These are phyloP conservation scores for Hypoxylon sp. DNA, from an alignment of 2,329 filamentous ascomycete species.

Conservation along the genomic window DNA sequence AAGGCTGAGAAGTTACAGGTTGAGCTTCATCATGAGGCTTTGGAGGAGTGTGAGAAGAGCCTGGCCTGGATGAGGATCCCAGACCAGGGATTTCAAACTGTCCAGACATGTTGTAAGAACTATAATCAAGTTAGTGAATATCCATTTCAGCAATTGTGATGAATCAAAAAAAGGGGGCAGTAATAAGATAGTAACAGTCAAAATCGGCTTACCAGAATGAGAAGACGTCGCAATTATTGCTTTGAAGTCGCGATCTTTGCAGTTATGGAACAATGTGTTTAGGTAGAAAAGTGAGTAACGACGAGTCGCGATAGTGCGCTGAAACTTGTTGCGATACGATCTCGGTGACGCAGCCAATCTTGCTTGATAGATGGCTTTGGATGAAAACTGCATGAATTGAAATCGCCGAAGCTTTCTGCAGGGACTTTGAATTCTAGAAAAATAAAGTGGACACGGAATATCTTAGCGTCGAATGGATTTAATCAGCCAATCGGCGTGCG, in stretches of 20 bases:
- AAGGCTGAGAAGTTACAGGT: slow-evolving; percentile 22
- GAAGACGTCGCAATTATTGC: slow-evolving; percentile 4
- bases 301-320: background rate
- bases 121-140: slow-evolving; percentile 12
- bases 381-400: slow-evolving; percentile 14
- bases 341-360: background rate
- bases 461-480: slow-evolving; percentile 5
- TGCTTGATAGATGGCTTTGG: slow-evolving; percentile 3
- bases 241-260: background rate
- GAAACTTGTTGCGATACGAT: background rate
- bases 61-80: slow-evolving; percentile 42
- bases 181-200: background rate
- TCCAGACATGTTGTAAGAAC: slow-evolving; percentile 41
- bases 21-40: slow-evolving; percentile 25
- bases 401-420: slow-evolving; percentile 33
- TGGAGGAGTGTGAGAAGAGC: slow-evolving; percentile 14
- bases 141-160: background rate
- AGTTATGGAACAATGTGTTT: background rate
- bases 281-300: background rate
- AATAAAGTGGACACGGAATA: slow-evolving; percentile 50
- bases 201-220: slow-evolving; percentile 14
- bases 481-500: slow-evolving; percentile 18
- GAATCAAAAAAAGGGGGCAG: background rate
- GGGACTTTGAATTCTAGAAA: slow-evolving; percentile 41
- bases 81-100: slow-evolving; percentile 53